Evolutionary conservation across 495 filamentous ascomycete species (phyloP).

Genomic region (Clohesyomyces aquaticus): DNA sequence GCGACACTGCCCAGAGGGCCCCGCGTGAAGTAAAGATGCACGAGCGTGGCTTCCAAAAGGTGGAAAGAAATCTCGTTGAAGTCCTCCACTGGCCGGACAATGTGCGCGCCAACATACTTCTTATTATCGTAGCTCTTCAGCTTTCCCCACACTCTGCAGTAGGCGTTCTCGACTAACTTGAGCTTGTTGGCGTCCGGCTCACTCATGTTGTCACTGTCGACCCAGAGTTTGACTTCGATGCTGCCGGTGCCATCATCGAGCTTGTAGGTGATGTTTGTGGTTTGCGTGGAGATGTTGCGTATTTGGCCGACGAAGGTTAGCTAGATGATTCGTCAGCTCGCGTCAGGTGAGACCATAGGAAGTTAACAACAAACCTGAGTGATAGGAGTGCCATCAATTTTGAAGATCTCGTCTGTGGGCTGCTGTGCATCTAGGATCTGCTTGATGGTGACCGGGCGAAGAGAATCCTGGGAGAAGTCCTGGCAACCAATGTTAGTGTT

Average conservation of each 20-base stretch:
- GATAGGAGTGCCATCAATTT: constrained; percentile 73
- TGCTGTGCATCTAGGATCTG: constrained; percentile 82
- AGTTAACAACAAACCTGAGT: constrained; percentile 49
- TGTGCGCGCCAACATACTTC: constrained; percentile 76
- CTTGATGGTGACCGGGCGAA: constrained; percentile 92
- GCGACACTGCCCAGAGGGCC: constrained; percentile 59
- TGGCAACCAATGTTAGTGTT: constrained; percentile 45
- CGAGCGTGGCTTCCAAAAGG: constrained; percentile 81
- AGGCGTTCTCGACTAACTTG: constrained; percentile 67
- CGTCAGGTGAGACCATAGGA: background rate
- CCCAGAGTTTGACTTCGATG: constrained; percentile 92
- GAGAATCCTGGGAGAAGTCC: constrained; percentile 66
- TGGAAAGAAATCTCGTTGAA: constrained; percentile 92
- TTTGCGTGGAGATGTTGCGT: constrained; percentile 79
- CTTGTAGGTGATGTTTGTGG: constrained; percentile 88
- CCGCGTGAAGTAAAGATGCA: constrained; percentile 84
- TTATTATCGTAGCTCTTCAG: constrained; percentile 79
- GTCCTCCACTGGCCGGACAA: constrained; percentile 75
- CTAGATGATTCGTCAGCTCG: constrained; percentile 46
- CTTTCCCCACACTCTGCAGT: constrained; percentile 80
- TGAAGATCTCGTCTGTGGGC: constrained; percentile 73
- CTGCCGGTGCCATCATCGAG: constrained; percentile 93
- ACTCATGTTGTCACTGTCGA: constrained; percentile 59
- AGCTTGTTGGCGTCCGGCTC: constrained; percentile 48
- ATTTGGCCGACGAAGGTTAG: constrained; percentile 89